Percentiles rank a stretch among this genome's conserved stretches.
phyloP scores from a whole-genome alignment of 352 stramenopile species.

The Globisporangium solare region DNA sequence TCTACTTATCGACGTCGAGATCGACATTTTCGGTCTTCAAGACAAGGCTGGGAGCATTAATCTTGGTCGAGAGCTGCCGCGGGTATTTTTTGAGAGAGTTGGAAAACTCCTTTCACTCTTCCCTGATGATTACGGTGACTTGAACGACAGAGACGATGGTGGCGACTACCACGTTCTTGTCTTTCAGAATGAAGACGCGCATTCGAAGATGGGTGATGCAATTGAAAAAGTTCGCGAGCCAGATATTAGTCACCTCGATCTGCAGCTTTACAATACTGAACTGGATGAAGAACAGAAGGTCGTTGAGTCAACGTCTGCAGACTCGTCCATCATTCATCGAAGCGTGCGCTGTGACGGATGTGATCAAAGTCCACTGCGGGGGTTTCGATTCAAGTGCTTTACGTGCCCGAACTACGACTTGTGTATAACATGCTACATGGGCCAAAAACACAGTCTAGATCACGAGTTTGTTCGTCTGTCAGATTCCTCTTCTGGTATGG shows the following conservation, averaged over 20 bases:
- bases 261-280: conserved; percentile 5
- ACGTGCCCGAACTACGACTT: conserved; percentile 75
- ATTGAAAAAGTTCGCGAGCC: conserved; percentile 32
- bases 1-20: conserved; percentile 10
- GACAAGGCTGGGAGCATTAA: conserved; percentile 2
- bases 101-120: conserved; percentile 19
- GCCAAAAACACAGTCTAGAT: conserved; percentile 52
- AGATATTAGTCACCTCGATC: conserved; percentile 30
- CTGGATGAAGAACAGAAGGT: conserved; percentile 1
- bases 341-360: conserved; percentile 80
- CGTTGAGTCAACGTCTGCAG: conserved; percentile 19
- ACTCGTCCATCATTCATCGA: conserved; percentile 38
- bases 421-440: conserved; percentile 60
- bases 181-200: conserved; percentile 38
- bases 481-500: conserved; percentile 32
- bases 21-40: conserved; percentile 3
- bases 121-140: background rate
- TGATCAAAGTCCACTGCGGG: conserved; percentile 58
- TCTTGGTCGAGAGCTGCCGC: conserved; percentile 25
- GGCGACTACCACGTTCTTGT: conserved; percentile 41
- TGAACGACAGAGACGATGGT: background rate
- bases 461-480: conserved; percentile 64
- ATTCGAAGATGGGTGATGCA: conserved; percentile 40
- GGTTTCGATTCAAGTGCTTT: conserved; percentile 77
- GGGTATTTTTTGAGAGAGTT: conserved; percentile 28